Evolutionary conservation across 345 rosid species (phyloP).

Genomic region (Salix exigua): DNA sequence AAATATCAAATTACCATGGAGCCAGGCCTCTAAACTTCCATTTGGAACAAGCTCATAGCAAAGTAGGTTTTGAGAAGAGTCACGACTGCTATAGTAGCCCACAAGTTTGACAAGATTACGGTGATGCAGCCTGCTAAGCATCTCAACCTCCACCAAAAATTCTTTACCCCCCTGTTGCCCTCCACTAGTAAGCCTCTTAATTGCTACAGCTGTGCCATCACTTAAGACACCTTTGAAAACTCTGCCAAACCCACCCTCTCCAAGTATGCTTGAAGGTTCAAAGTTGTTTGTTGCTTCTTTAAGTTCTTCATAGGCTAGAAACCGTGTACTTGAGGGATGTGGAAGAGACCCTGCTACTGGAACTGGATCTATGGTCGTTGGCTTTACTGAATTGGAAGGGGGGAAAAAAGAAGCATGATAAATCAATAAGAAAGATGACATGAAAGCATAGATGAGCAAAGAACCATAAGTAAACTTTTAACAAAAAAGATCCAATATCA

Average conservation of each 20-base stretch:
- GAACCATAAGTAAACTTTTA: background rate
- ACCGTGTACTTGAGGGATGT: conserved; percentile 80
- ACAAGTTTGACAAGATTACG: conserved; percentile 98
- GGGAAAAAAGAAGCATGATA: background rate
- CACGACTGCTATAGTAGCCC: conserved; percentile 87
- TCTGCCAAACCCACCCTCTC: conserved; percentile 97
- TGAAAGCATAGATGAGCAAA: conserved; percentile 1
- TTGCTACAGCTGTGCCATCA: conserved; percentile 98
- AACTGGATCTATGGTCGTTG: conserved; percentile 44
- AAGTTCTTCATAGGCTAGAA: conserved; percentile 91
- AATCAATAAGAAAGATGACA: background rate
- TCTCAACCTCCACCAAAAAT: conserved; percentile 95
- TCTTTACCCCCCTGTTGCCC: conserved; percentile 97
- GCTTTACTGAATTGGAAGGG: conserved; percentile 47
- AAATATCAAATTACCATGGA: conserved; percentile 60
- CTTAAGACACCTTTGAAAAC: conserved; percentile 94
- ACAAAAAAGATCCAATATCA: background rate
- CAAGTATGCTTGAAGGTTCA: conserved; percentile 73
- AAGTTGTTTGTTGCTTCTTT: conserved; percentile 93
- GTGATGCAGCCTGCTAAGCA: conserved; percentile 99
- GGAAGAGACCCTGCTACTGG: conserved; percentile 62
- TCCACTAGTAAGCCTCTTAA: conserved; percentile 87
- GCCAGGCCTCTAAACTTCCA: conserved; percentile 97
- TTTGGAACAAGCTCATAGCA: conserved; percentile 98
- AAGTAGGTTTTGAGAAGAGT: conserved; percentile 84